Evolutionary conservation across 331 rosid species (phyloP).

Genomic region (Phaseolus coccineus): DNA sequence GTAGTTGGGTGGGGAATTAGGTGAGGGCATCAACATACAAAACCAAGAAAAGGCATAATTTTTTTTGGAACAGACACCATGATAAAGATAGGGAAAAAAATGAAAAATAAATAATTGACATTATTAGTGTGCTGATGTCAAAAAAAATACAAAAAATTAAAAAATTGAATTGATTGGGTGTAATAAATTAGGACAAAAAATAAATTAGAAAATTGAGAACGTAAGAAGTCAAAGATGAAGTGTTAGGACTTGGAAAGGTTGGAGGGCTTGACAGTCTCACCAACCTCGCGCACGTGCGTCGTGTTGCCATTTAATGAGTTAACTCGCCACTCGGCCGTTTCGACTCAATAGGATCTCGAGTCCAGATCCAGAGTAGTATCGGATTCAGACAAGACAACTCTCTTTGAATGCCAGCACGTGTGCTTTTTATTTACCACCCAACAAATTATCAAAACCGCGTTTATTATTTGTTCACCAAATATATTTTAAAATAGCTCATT

Average conservation of each 20-base stretch:
- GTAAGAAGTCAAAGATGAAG: slow-evolving; percentile 23
- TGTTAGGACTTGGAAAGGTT: slow-evolving; percentile 26
- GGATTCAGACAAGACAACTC: not conserved
- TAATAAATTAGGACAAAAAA: too few species aligned
- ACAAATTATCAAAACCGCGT: not conserved
- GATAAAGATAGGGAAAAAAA: not conserved
- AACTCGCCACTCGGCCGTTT: not conserved
- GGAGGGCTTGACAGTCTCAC: slow-evolving; percentile 2
- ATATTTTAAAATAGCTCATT: not conserved
- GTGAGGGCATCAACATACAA: not conserved
- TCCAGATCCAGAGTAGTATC: not conserved
- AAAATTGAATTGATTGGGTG: too few species aligned
- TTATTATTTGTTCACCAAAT: not conserved
- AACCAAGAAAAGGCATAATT: not conserved
- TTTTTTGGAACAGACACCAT: not conserved
- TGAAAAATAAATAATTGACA: not conserved
- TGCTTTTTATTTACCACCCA: not conserved
- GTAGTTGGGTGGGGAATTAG: slow-evolving; percentile 14
- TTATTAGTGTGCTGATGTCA: not conserved
- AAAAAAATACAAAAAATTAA: too few species aligned
- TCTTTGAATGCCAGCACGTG: not conserved
- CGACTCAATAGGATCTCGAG: not conserved
- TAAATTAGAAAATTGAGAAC: not conserved
- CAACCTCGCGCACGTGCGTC: slow-evolving; percentile 41
- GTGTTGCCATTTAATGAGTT: not conserved